Percentiles rank a stretch among this genome's conserved stretches.
Conservation (phyloP, 2,329 filamentous ascomycete genomes). For the Fusarium chuoi region DNA sequence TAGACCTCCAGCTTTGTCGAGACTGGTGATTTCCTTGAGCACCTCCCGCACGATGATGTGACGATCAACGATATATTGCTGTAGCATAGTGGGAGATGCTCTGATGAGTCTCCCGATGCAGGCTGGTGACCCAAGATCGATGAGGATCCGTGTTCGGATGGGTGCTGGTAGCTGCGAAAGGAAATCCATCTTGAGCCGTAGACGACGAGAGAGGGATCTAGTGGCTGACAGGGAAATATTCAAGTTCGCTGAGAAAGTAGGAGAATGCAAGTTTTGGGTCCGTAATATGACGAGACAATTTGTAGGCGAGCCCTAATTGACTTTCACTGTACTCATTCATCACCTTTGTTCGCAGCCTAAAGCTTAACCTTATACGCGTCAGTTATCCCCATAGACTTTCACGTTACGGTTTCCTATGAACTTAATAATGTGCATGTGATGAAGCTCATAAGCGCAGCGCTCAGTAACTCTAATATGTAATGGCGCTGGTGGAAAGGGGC, state of each 20-base stretch:
- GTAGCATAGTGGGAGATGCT: conserved; percentile 3
- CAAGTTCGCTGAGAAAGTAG: not conserved
- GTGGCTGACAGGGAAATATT: no score
- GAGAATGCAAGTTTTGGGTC: no score
- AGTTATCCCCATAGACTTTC: not conserved
- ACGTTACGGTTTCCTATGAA: fast-evolving
- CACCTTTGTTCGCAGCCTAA: no score
- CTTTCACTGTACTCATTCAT: no score
- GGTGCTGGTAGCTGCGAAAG: not conserved
- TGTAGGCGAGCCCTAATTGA: not conserved
- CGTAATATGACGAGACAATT: no score
- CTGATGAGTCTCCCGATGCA: not conserved
- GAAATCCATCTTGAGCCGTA: not conserved
- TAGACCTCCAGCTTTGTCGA: not conserved
- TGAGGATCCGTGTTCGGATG: not conserved
- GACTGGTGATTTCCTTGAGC: not conserved
- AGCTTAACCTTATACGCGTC: no score
- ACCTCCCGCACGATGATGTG: not conserved
- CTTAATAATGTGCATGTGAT: not conserved
- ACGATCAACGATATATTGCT: not conserved
- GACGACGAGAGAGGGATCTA: fast-evolving
- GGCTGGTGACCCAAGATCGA: not conserved
- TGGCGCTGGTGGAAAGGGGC: not conserved
- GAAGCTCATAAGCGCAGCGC: fast-evolving
- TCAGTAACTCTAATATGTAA: not conserved